Evolutionary conservation across 345 rosid genomes (phyloP).

Genomic region (Melaleuca quinquenervia): DNA sequence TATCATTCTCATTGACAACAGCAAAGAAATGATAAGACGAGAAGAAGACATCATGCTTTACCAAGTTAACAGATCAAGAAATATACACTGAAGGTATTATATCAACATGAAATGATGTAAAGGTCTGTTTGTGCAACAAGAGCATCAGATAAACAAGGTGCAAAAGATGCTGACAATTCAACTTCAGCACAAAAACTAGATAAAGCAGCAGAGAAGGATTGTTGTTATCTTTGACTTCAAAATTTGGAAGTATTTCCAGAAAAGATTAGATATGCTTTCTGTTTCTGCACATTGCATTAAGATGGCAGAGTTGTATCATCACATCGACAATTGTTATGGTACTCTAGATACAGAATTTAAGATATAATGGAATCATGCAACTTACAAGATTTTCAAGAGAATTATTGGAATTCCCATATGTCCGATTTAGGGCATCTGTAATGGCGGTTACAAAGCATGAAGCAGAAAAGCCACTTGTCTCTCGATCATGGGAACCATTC

Average conservation of each 20-base stretch:
- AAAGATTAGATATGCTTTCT: background rate
- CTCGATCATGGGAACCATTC: slow-evolving; percentile 79
- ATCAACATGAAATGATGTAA: background rate
- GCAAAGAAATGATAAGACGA: background rate
- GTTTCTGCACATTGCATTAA: background rate
- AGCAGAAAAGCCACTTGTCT: slow-evolving; percentile 70
- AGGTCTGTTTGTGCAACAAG: background rate
- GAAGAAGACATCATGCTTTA: background rate
- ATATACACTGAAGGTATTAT: background rate
- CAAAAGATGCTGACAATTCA: background rate
- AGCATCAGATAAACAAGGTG: background rate
- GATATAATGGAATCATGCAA: background rate
- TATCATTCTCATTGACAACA: background rate
- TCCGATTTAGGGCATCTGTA: slow-evolving; percentile 66
- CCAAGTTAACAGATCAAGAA: background rate
- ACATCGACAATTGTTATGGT: background rate
- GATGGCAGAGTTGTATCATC: background rate
- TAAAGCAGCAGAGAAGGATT: background rate
- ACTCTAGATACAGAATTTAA: background rate
- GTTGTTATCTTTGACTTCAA: background rate
- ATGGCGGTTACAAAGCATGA: slow-evolving; percentile 76
- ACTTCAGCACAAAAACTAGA: background rate
- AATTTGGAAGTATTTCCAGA: background rate
- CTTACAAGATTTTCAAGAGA: slow-evolving; percentile 55
- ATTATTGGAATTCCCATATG: slow-evolving; percentile 56